These are phyloP conservation scores for Pythium aquatile DNA, from an alignment of 352 stramenopile species.

Conservation along the genomic window DNA sequence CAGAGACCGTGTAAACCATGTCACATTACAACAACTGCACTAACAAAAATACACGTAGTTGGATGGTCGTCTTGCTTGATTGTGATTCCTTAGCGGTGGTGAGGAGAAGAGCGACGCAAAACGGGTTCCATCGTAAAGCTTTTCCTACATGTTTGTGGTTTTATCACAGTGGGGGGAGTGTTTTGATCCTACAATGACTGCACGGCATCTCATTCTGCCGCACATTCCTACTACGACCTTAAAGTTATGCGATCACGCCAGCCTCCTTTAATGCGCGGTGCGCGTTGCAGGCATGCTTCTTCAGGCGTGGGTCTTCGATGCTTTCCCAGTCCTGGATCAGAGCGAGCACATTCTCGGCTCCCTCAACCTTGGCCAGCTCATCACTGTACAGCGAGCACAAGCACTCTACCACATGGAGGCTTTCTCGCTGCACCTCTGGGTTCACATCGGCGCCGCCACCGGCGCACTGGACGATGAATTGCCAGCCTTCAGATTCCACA, in stretches of 20 bases:
- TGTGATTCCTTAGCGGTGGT: no score
- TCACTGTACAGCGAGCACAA: constrained; percentile 82
- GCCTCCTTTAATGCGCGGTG: constrained; percentile 76
- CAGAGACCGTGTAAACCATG: constrained; percentile 47
- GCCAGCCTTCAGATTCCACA: constrained; percentile 76
- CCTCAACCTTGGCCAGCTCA: constrained; percentile 68
- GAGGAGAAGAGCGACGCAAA: no score
- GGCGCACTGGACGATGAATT: constrained; percentile 81
- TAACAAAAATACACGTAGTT: neutral
- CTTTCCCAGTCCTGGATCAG: constrained; percentile 79
- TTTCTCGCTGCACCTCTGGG: constrained; percentile 78
- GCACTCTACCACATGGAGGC: constrained; percentile 84
- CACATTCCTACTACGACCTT: constrained; percentile 24
- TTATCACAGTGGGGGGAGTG: constrained; percentile 2
- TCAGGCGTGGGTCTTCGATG: constrained; percentile 80
- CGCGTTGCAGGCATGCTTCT: constrained; percentile 84
- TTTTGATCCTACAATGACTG: constrained; percentile 7
- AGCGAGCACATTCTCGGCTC: constrained; percentile 51
- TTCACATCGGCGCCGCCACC: constrained; percentile 57
- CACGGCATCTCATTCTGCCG: constrained; percentile 14
- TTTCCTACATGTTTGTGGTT: constrained; percentile 27
- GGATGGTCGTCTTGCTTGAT: no score
- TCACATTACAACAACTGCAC: neutral
- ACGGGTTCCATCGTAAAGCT: constrained; percentile 1
- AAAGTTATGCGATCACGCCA: constrained; percentile 62